Percentiles rank a stretch among this genome's conserved stretches.
These are phyloP conservation scores for Allium sativum DNA, from an alignment of 106 monocot genomes.

Conservation along the genomic window DNA sequence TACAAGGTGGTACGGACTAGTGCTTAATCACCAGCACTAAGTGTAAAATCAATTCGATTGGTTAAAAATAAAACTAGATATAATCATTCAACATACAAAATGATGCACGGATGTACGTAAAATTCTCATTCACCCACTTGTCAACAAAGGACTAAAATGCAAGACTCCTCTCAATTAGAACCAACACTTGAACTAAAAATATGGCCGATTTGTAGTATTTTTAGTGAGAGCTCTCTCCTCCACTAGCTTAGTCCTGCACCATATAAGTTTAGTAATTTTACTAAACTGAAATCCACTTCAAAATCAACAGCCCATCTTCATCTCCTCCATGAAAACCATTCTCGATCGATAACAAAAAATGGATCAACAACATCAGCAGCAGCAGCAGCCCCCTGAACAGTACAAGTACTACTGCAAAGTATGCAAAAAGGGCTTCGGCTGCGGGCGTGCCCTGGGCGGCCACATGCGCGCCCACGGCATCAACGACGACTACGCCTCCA, in stretches of 20 bases:
- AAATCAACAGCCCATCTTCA: not conserved
- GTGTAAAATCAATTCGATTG: too few relatives aligned
- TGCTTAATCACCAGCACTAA: too few relatives aligned
- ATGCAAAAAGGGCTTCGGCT: slow-evolving; percentile 68
- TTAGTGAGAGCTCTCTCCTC: not conserved
- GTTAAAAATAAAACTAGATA: too few relatives aligned
- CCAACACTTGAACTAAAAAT: slow-evolving; percentile 12
- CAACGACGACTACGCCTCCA: slow-evolving; percentile 22
- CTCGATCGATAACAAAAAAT: slow-evolving; percentile 17
- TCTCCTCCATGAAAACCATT: not conserved
- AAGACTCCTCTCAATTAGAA: not conserved
- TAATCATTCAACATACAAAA: too few relatives aligned
- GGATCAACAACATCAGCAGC: slow-evolving; percentile 17
- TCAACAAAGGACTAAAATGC: slow-evolving; percentile 4
- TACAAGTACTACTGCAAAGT: slow-evolving; percentile 64
- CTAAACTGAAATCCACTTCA: not conserved
- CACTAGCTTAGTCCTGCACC: slow-evolving; percentile 27
- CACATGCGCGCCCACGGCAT: slow-evolving; percentile 79
- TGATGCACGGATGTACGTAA: too few relatives aligned
- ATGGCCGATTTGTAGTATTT: not conserved
- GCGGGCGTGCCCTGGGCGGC: slow-evolving; percentile 69
- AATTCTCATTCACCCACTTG: slow-evolving; percentile 17
- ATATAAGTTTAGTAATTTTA: slow-evolving; percentile 11
- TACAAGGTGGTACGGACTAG: too few relatives aligned
- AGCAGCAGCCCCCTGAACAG: slow-evolving; percentile 9